A percentile compares a stretch with the other conserved stretches of the same genome.
Evolutionary conservation across 2,329 filamentous ascomycete species (phyloP).

Genomic region (Anisogramma anomala): DNA sequence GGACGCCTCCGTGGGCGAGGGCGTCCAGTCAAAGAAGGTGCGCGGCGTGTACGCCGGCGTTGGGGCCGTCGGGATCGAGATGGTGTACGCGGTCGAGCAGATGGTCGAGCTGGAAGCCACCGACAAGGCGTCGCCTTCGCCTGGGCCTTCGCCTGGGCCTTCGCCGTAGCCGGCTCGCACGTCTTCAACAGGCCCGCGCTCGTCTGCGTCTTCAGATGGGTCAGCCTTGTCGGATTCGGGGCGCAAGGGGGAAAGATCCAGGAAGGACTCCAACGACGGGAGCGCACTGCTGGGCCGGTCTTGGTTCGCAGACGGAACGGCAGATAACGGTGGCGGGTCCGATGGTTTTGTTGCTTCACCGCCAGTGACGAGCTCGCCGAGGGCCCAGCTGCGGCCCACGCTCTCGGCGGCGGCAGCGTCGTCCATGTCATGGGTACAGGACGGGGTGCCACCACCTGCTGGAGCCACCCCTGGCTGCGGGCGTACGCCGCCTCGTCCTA

Average conservation of each 20-base stretch:
- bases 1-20: not conserved
- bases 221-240: no score
- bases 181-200: no score
- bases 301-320: not conserved
- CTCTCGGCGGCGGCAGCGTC: slow-evolving; percentile 1
- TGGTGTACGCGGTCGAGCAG: not conserved
- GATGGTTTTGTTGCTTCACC: slow-evolving; percentile 7
- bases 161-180: not conserved
- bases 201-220: no score
- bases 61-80: not conserved
- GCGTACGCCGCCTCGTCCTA: slow-evolving; percentile 3
- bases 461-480: slow-evolving; percentile 1
- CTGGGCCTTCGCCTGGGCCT: no score
- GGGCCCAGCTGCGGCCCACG: slow-evolving; percentile 3
- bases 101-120: not conserved
- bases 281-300: not conserved
- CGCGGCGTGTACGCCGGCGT: not conserved
- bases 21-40: not conserved
- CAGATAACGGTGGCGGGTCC: slow-evolving; percentile 9
- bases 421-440: no score
- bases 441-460: no score
- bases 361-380: slow-evolving; percentile 3
- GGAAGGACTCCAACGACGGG: no score
- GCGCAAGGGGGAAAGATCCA: no score
- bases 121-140: not conserved